phyloP scores from a whole-genome alignment of 306 rosid species.

The Cucumis sativus region DNA sequence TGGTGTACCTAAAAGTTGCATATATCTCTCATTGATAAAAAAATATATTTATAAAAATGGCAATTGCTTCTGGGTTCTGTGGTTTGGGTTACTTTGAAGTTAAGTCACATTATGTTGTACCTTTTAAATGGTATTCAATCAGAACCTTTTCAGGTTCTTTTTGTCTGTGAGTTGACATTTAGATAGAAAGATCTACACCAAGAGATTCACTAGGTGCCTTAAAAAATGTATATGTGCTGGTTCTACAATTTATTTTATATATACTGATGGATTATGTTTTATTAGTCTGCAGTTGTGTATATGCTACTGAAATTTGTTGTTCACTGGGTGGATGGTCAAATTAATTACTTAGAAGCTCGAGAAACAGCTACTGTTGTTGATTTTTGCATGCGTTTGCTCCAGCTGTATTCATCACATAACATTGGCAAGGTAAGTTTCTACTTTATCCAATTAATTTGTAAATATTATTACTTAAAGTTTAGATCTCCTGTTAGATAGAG shows the following conservation, averaged over 20 bases:
- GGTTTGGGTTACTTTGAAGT: not conserved
- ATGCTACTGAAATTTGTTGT: constrained; percentile 87
- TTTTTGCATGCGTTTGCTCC: constrained; percentile 87
- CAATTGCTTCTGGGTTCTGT: not conserved
- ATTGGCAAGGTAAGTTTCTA: constrained; percentile 71
- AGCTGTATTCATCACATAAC: constrained; percentile 81
- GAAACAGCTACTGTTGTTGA: constrained; percentile 65
- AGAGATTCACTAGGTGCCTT: not conserved
- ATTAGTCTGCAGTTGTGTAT: constrained; percentile 89
- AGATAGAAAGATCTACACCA: not conserved
- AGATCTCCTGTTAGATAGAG: not conserved
- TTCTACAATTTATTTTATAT: not conserved
- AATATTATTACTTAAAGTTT: not conserved
- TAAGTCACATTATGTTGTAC: not conserved
- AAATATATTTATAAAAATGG: not conserved
- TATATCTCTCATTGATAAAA: not conserved
- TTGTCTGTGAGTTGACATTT: not conserved
- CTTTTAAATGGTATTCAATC: not conserved
- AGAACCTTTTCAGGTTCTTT: not conserved
- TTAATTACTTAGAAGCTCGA: constrained; percentile 64
- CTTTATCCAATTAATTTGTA: not conserved
- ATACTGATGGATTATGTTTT: constrained; percentile 3
- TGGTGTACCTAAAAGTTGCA: not conserved
- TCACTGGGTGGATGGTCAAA: constrained; percentile 94
- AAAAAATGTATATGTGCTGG: not conserved